Base-by-base conservation (phyloP, 306 rosid genomes). In the Aeschynomene evenia region DNA sequence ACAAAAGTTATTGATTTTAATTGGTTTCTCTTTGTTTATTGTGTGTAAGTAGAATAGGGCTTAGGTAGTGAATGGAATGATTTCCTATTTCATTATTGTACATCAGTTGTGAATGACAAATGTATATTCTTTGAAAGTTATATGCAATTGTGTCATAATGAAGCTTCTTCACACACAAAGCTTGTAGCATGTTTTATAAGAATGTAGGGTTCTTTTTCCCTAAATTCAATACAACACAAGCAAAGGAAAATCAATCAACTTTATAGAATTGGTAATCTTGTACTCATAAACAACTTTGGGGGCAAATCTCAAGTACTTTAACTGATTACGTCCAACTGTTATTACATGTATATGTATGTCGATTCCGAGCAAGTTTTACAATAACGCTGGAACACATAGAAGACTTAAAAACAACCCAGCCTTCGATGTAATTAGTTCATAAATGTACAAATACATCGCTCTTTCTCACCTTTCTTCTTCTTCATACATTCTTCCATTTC, bases 301-400 rank as follows among this genome's bases (percentile, higher is more conserved):
- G 18, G 54, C 23, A 22, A 7, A 7, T n/a, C 9, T n/a, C 19
- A n/a, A 45, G 51, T 6, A 45, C 1, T 0, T 69, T 9, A 16
- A 46, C 11, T 9, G 10, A 19, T 21, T 18, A 36, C 28, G 2
- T 40, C 10, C 15, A 40, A 29, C 7, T 45, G 3, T 13, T 34
- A 49, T 28, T 70, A 40, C 46, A 37, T 16, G 15, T 21, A 59
- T 51, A 58, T 28, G 15, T 43, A 77, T 63, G 40, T 23, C 55
- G 2, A 18, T 19, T 19, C 42, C 34, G 23, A 71, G 48, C 60
- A 52, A 43, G 20, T 20, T 64, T 33, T 71, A 66, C 51, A 59
- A 12, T 21, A 76, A 70, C n/a, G 72, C 71, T 65, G 34, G 84
- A 75, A 52, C 54, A 42, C 53, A n/a, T 8, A 18, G 49, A 26